phyloP scores from a whole-genome alignment of 208 protist genomes.

The Leishmania arabica region DNA sequence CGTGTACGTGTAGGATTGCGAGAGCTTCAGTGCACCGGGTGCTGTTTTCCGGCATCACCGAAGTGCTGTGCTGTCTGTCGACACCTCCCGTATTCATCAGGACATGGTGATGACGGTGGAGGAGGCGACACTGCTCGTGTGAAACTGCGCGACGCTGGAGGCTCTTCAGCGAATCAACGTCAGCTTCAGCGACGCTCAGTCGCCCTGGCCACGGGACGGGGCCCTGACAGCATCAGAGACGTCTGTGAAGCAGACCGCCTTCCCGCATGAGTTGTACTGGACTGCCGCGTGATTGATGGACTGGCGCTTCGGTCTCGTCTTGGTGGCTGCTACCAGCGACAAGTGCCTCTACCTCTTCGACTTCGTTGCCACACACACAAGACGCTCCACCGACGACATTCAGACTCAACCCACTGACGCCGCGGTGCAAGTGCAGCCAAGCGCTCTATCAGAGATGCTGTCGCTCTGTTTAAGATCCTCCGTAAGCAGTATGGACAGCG shows the following conservation, averaged over 20 bases:
- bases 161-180: conserved; percentile 17
- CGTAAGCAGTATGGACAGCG: conserved; percentile 14
- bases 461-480: conserved; percentile 12
- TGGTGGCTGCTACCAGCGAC: conserved; percentile 24
- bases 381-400: background rate
- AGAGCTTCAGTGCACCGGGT: conserved; percentile 1
- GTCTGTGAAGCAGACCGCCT: background rate
- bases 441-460: conserved; percentile 5
- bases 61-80: conserved; percentile 14
- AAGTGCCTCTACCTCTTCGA: conserved; percentile 13
- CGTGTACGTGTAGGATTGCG: conserved; percentile 21
- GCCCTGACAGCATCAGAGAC: background rate
- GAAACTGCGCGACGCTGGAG: conserved; percentile 21
- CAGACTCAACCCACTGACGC: background rate
- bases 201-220: background rate
- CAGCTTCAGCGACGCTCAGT: background rate
- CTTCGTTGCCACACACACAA: too few relatives aligned
- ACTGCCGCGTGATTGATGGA: conserved; percentile 16
- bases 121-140: conserved; percentile 31
- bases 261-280: conserved; percentile 15
- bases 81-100: conserved; percentile 3
- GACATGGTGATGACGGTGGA: conserved; percentile 30
- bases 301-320: conserved; percentile 7
- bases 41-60: conserved; percentile 4
- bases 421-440: background rate